These are phyloP conservation scores for Hypoxylon sp. DNA, from an alignment of 2,329 filamentous ascomycete genomes.

Conservation along the genomic window DNA sequence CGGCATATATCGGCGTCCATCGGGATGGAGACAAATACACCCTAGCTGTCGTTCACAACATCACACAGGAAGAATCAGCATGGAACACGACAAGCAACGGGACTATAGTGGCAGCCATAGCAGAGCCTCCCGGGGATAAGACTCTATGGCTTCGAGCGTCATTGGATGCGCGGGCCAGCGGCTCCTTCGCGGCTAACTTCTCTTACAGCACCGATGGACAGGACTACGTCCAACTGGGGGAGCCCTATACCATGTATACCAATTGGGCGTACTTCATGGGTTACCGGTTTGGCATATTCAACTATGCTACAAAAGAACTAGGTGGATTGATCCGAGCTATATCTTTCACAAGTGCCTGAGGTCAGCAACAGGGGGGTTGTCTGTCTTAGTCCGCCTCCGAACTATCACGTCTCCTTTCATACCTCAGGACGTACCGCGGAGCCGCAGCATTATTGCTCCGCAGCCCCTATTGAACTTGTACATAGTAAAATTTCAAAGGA, in stretches of 20 bases:
- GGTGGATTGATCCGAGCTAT: constrained; percentile 54
- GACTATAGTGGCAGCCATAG: constrained; percentile 49
- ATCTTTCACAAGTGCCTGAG: constrained; percentile 41
- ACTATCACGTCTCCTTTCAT: background rate
- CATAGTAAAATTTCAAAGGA: background rate
- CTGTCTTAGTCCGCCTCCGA: background rate
- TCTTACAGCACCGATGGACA: constrained; percentile 60
- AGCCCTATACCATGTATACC: constrained; percentile 54
- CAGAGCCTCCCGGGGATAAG: constrained; percentile 45
- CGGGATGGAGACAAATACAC: constrained; percentile 51
- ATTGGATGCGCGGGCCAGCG: constrained; percentile 53
- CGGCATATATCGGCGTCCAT: constrained; percentile 65
- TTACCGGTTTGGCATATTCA: constrained; percentile 64
- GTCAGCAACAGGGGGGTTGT: background rate
- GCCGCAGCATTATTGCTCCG: background rate
- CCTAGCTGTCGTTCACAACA: constrained; percentile 54
- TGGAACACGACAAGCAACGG: constrained; percentile 50
- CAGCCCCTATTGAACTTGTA: background rate
- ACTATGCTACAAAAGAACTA: constrained; percentile 59
- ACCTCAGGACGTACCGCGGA: too few species aligned
- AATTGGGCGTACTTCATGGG: constrained; percentile 63
- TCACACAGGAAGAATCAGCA: constrained; percentile 54
- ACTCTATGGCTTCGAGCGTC: constrained; percentile 56
- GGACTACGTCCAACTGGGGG: constrained; percentile 53
- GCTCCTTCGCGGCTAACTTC: constrained; percentile 52